A percentile compares a stretch with the other conserved stretches of the same genome.
Evolutionary conservation across 2,329 filamentous ascomycete species (phyloP).

Genomic region (Mycogone perniciosa): DNA sequence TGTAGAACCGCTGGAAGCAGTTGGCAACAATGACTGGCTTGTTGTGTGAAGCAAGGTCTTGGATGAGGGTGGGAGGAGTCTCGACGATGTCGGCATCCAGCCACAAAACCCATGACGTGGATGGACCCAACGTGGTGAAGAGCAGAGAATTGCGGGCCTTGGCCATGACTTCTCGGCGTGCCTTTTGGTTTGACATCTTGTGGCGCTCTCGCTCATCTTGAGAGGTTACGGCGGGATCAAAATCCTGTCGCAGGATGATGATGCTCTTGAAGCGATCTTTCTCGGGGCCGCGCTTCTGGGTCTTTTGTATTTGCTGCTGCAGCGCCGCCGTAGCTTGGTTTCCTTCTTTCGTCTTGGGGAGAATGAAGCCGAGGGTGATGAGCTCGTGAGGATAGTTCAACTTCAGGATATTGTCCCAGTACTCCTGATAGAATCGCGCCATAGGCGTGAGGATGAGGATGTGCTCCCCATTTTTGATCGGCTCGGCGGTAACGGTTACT

Average conservation of each 20-base stretch:
- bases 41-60: conserved; percentile 82
- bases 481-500: conserved; percentile 72
- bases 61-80: conserved; percentile 75
- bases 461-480: conserved; percentile 73
- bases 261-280: conserved; percentile 84
- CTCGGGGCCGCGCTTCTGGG: conserved; percentile 69
- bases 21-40: conserved; percentile 92
- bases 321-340: conserved; percentile 78
- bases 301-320: conserved; percentile 78
- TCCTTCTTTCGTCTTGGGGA: conserved; percentile 88
- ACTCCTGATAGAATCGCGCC: conserved; percentile 85
- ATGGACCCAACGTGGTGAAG: conserved; percentile 87
- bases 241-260: conserved; percentile 92
- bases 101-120: conserved; percentile 95
- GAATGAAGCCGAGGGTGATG: conserved; percentile 92
- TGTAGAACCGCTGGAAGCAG: conserved; percentile 82
- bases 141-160: conserved; percentile 89
- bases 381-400: conserved; percentile 88
- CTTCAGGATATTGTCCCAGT: conserved; percentile 88
- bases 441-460: conserved; percentile 90
- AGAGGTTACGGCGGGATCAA: conserved; percentile 71
- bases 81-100: conserved; percentile 89
- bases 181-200: conserved; percentile 85
- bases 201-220: conserved; percentile 87
- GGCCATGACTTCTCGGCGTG: conserved; percentile 80